Conservation (phyloP, 495 filamentous ascomycete species). For the Aspergillus leporis region DNA sequence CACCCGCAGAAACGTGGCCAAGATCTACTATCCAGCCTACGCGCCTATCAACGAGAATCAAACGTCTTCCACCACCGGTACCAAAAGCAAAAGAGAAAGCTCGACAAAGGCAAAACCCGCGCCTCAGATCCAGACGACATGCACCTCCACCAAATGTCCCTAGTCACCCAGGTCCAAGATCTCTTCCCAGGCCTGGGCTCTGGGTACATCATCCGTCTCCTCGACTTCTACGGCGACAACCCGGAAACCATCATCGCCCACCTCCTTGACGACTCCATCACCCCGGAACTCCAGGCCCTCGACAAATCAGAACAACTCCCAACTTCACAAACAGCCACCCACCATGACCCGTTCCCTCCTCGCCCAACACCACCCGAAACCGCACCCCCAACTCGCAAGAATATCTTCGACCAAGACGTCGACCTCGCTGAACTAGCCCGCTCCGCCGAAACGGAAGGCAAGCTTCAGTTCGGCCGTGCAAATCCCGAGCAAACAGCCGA, state of each 20-base stretch:
- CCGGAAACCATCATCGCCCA: slow-evolving; percentile 79
- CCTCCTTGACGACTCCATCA: slow-evolving; percentile 80
- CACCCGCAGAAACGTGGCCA: slow-evolving; percentile 49
- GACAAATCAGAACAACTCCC: slow-evolving; percentile 44
- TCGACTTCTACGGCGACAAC: slow-evolving; percentile 76
- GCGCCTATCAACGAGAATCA: slow-evolving; percentile 46
- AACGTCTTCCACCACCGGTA: slow-evolving; percentile 54
- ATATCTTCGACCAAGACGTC: slow-evolving; percentile 73
- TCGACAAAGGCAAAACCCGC: slow-evolving; percentile 69
- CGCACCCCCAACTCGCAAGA: slow-evolving; percentile 48
- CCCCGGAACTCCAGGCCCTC: slow-evolving; percentile 46
- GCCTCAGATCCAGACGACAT: slow-evolving; percentile 56
- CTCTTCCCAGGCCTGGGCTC: slow-evolving; percentile 88
- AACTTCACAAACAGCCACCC: slow-evolving; percentile 20
- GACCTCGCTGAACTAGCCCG: slow-evolving; percentile 71
- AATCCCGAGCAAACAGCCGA: slow-evolving; percentile 66
- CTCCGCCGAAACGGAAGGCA: slow-evolving; percentile 42
- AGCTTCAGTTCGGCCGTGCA: slow-evolving; percentile 75
- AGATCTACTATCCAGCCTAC: slow-evolving; percentile 40
- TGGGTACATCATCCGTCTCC: slow-evolving; percentile 73
- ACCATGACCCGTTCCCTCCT: slow-evolving; percentile 36
- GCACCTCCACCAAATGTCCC: slow-evolving; percentile 78
- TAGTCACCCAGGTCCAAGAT: slow-evolving; percentile 86
- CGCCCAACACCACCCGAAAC: slow-evolving; percentile 42
- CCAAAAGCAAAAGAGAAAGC: slow-evolving; percentile 55